A percentile compares a stretch with the other conserved stretches of the same genome.
Evolutionary conservation across 2,329 filamentous ascomycete genomes (phyloP).

Genomic region (Phialophora verrucosa): DNA sequence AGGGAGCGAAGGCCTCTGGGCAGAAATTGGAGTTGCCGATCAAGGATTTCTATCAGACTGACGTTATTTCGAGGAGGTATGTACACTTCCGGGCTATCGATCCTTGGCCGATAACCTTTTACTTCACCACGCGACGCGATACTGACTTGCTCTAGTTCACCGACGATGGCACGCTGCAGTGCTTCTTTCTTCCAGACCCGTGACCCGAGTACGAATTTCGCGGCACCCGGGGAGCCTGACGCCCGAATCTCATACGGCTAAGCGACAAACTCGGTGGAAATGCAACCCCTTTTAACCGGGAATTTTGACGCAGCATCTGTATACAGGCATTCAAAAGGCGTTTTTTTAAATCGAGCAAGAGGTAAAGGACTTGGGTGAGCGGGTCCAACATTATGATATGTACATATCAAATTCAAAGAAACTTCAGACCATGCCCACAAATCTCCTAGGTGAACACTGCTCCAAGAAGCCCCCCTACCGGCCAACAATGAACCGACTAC

Average conservation of each 20-base stretch:
- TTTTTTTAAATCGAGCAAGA: slow-evolving; percentile 6
- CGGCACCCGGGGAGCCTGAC: slow-evolving; percentile 68
- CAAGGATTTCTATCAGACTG: slow-evolving; percentile 98
- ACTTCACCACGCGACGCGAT: background rate
- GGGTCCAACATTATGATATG: slow-evolving; percentile 11
- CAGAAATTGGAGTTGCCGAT: slow-evolving; percentile 81
- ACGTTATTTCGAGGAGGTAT: slow-evolving; percentile 93
- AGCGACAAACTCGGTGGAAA: slow-evolving; percentile 2
- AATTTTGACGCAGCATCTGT: slow-evolving; percentile 8
- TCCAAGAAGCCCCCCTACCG: background rate
- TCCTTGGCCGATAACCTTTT: background rate
- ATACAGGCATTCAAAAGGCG: slow-evolving; percentile 22
- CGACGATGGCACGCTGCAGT: slow-evolving; percentile 97
- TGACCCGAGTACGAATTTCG: slow-evolving; percentile 78
- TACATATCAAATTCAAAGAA: slow-evolving; percentile 18
- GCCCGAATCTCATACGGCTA: slow-evolving; percentile 15
- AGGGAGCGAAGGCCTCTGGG: slow-evolving; percentile 76
- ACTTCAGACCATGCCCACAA: slow-evolving; percentile 1
- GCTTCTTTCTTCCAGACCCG: slow-evolving; percentile 80
- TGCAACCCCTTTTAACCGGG: background rate
- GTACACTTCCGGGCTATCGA: slow-evolving; percentile 42
- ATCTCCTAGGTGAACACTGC: background rate
- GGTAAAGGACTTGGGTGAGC: background rate
- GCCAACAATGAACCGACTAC: background rate
- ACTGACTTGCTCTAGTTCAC: slow-evolving; percentile 68